phyloP scores from a whole-genome alignment of 805 yeast genomes.

The Ogataea kodamae region DNA sequence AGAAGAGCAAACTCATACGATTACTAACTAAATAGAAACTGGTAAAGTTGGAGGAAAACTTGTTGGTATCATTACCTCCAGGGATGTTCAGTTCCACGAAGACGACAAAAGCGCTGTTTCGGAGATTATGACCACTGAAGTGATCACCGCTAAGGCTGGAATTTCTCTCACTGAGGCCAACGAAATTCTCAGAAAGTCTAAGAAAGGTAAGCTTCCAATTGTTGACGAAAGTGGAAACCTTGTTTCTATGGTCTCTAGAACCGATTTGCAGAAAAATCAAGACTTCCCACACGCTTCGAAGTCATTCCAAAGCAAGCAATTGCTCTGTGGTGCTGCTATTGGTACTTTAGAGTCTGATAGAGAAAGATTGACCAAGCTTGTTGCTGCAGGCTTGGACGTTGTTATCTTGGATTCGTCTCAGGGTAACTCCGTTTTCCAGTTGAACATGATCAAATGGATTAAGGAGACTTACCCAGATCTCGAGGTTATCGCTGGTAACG shows the following conservation, averaged over 20 bases:
- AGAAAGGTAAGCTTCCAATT: slow-evolving; percentile 97
- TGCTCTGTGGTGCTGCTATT: slow-evolving; percentile 97
- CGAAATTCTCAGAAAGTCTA: slow-evolving; percentile 82
- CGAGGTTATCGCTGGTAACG: slow-evolving; percentile 96
- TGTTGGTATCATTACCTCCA: slow-evolving; percentile 92
- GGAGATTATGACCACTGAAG: slow-evolving; percentile 85
- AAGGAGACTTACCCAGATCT: slow-evolving; percentile 74
- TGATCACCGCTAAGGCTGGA: slow-evolving; percentile 81
- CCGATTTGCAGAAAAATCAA: slow-evolving; percentile 95
- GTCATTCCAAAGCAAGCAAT: slow-evolving; percentile 88
- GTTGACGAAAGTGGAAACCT: slow-evolving; percentile 73
- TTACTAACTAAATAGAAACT: slow-evolving; percentile 49
- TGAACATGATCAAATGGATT: slow-evolving; percentile 90
- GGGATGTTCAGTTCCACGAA: slow-evolving; percentile 95
- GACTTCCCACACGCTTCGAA: slow-evolving; percentile 93
- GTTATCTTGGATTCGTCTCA: slow-evolving; percentile 94
- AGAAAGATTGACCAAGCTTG: slow-evolving; percentile 77
- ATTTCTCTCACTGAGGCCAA: slow-evolving; percentile 83
- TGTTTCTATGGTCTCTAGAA: slow-evolving; percentile 86
- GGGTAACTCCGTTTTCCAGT: slow-evolving; percentile 95
- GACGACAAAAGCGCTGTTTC: slow-evolving; percentile 57
- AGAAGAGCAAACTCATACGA: slow-evolving; percentile 19
- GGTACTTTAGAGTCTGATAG: slow-evolving; percentile 92
- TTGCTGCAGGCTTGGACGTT: slow-evolving; percentile 95
- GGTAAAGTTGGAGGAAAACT: slow-evolving; percentile 88